phyloP scores from a whole-genome alignment of 2,329 filamentous ascomycete genomes.

The Pseudogymnoascus sp. region DNA sequence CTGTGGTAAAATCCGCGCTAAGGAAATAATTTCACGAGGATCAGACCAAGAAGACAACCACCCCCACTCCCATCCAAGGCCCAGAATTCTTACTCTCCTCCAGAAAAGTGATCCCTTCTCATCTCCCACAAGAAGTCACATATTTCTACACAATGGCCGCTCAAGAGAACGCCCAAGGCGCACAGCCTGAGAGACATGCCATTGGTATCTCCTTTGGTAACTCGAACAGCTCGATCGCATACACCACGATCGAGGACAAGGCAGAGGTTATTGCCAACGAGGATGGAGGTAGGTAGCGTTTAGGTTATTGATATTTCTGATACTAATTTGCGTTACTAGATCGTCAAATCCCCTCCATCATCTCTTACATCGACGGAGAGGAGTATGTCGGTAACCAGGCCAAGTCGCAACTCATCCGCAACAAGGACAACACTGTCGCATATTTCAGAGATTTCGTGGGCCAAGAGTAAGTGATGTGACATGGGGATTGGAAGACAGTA shows the following conservation, averaged over 20 bases:
- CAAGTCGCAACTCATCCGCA: conserved; percentile 87
- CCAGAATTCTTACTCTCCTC: conserved; percentile 1
- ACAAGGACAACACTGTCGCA: conserved; percentile 85
- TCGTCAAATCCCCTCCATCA: conserved; percentile 88
- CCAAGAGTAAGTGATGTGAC: conserved; percentile 61
- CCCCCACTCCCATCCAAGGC: conserved; percentile 2
- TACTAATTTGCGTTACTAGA: conserved; percentile 43
- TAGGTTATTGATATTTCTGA: background rate
- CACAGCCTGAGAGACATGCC: conserved; percentile 52
- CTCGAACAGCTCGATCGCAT: conserved; percentile 95
- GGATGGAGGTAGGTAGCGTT: conserved; percentile 68
- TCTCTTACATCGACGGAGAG: conserved; percentile 92
- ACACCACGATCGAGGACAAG: conserved; percentile 87
- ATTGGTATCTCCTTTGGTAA: conserved; percentile 98
- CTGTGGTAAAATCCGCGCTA: background rate
- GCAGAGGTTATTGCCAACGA: conserved; percentile 98
- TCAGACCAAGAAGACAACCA: conserved; percentile 2
- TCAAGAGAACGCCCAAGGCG: conserved; percentile 15
- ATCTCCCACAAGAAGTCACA: conserved; percentile 4
- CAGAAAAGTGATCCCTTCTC: conserved; percentile 4
- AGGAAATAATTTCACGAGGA: conserved; percentile 9
- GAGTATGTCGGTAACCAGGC: conserved; percentile 96
- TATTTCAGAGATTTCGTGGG: conserved; percentile 96
- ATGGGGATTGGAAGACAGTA: background rate
- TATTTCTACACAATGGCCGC: conserved; percentile 22